Percentiles rank a stretch among this genome's conserved stretches.
phyloP scores from a whole-genome alignment of 164 flowering plant genomes.

The Amborella trichopoda region DNA sequence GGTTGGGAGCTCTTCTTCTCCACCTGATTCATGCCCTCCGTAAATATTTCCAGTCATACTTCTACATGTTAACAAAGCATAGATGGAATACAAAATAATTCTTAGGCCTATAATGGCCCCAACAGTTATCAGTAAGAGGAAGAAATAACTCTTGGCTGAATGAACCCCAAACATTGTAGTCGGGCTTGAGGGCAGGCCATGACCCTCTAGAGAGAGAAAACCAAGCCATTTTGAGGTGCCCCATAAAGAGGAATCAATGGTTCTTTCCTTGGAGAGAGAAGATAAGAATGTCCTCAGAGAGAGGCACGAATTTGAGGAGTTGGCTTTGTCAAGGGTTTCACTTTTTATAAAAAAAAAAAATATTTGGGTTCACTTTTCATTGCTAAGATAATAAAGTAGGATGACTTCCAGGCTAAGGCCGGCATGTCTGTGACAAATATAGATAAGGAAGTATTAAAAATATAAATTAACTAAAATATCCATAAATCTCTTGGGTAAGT shows the following conservation, averaged over 20 bases:
- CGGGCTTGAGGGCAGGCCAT: constrained; percentile 26
- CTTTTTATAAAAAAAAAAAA: not conserved
- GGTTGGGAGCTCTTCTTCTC: no score
- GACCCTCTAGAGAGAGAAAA: not conserved
- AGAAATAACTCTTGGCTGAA: constrained; percentile 14
- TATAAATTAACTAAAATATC: no score
- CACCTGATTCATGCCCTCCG: no score
- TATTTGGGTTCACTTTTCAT: not conserved
- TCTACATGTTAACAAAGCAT: no score
- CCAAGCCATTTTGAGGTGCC: not conserved
- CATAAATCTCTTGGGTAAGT: no score
- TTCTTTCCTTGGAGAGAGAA: not conserved
- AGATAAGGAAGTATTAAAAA: not conserved
- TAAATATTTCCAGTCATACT: no score
- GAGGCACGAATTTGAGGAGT: no score
- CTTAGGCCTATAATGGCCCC: constrained; percentile 17
- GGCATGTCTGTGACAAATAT: not conserved
- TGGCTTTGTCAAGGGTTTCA: no score
- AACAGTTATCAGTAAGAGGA: constrained; percentile 16
- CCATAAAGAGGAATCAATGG: not conserved
- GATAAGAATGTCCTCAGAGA: not conserved
- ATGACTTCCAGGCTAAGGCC: not conserved
- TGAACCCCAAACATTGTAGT: constrained; percentile 14
- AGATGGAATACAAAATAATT: constrained; percentile 9
- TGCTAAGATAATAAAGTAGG: not conserved